Evolutionary conservation across 2,329 filamentous ascomycete species (phyloP), one percentile per base, ranked within the genome.

Genomic region (Phoma herbarum): DNA sequence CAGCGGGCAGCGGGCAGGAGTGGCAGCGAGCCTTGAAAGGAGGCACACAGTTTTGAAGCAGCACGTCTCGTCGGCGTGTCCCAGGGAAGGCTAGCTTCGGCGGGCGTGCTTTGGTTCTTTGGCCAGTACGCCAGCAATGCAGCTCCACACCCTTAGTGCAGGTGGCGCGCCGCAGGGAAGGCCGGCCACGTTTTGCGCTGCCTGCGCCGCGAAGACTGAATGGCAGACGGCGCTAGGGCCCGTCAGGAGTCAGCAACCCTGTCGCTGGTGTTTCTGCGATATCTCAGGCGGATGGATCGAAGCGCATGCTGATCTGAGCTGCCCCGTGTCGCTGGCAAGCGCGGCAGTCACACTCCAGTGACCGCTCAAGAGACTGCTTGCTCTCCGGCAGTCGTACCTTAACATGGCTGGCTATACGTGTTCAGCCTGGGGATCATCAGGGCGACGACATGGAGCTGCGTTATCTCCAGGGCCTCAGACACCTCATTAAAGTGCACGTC

Each of bases 11-110:
- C 45, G 43, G 55, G 55, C 48, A 49, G 37, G 37, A 53, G 26
- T 48, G 28, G 49, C 49, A 52, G 49, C 49, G 37, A 49, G 48
- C 39, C 44, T 28, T 46, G 58, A 60, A 60, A 60, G 58, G 58
- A 60, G 58, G 44, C 48, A 37, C 22, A 48, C 58, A 60, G 48
- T 53, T 60, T 60, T 57, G 58, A 60, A 50, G 58, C 58, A 52
- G 58, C 52, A 57, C 52, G 53, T 57, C 49, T 60, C 26, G 49
- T 57, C 58, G 48, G 58, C 53, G 48, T 33, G 58, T 16, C 31
- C 58, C 52, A 49, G 52, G 49, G 20, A 43, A 44, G 56, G 52
- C 48, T 60, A 60, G 57, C 57, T 56, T 49, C 47, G 56, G 56
- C 54, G 54, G 54, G 54, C 54, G 35, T 57, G 54, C 54, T 47